Evolutionary conservation across 108 stramenopile genomes (phyloP), one percentile per base, ranked within the genome.

Genomic region (Schizochytrium sp.): DNA sequence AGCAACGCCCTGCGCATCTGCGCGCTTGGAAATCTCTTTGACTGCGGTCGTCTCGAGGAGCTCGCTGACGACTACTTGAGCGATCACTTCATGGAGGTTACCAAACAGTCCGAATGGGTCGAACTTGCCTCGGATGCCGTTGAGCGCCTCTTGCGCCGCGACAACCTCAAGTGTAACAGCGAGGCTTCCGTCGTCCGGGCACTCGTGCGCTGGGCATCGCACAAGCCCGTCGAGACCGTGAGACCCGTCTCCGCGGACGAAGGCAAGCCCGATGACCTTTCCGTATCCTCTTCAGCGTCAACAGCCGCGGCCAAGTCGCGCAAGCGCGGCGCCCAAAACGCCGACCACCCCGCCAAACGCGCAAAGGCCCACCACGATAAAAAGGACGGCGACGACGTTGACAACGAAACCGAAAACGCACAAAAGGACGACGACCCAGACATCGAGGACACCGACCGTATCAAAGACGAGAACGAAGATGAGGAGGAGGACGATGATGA

Each of bases 121-220:
- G 76, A 83, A 45, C 76, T 83, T 34, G 76, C 6, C n/a, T 83
- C 48, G n/a, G 76, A 83, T 23, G 76, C 76, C 51, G 76, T 83
- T 12, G 48, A 83, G 0, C 76, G 76, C 51, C 51, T 83, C 2
- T 53, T 83, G 48, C 51, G 48, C 28, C 76, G 76, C 48, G 76
- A 83, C 51, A 83, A 83, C 76, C 76, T 83, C 76, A 83, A 83
- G 76, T 83, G 76, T 5, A 25, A 47, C 45, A 83, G 76, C 76
- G 76, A 83, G 51, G 76, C 76, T 34, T 83, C 76, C 6, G 76
- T 83, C 18, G 76, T 83, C 1, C 76, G 76, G 16, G 76, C 76
- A 12, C 28, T 83, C 23, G 45, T 53, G 19, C 76, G 76, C 51
- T 83, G 76, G 76, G 76, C 76, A 8, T 19, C 48, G 25, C 28